Percentiles rank a stretch among this genome's conserved stretches.
Conservation (phyloP, 805 yeast genomes). For the Myxozyma neglecta region DNA sequence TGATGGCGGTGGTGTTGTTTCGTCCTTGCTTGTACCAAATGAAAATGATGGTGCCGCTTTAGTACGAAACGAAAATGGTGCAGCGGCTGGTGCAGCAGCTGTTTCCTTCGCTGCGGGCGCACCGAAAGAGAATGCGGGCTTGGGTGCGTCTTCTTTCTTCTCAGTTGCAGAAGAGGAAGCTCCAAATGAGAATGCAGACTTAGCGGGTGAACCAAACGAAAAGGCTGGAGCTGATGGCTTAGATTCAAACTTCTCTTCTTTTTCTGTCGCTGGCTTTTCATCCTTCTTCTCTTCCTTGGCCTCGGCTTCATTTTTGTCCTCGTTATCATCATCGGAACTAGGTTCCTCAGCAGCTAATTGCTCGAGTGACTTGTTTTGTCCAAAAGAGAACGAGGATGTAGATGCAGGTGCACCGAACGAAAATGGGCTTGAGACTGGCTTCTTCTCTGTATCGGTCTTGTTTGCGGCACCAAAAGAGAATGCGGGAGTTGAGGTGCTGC, state of each 20-base stretch:
- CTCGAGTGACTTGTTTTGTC: neutral
- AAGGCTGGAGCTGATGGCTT: neutral
- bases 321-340: constrained; percentile 3
- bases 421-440: neutral
- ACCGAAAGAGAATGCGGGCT: neutral
- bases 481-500: neutral
- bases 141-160: neutral
- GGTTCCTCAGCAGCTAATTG: constrained; percentile 8
- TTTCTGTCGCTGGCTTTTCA: neutral
- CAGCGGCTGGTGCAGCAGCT: neutral
- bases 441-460: neutral
- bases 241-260: neutral
- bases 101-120: neutral
- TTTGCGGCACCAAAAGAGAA: neutral
- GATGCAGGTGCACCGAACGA: neutral
- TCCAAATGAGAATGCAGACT: constrained; percentile 1
- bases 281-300: neutral
- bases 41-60: neutral
- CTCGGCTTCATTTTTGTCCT: neutral
- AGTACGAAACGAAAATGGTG: constrained; percentile 1
- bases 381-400: neutral
- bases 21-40: neutral
- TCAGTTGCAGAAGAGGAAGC: neutral
- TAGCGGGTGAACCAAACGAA: neutral
- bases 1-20: constrained; percentile 23